Evolutionary conservation across 2,329 filamentous ascomycete species (phyloP).

Genomic region (Cryphonectria japonica): DNA sequence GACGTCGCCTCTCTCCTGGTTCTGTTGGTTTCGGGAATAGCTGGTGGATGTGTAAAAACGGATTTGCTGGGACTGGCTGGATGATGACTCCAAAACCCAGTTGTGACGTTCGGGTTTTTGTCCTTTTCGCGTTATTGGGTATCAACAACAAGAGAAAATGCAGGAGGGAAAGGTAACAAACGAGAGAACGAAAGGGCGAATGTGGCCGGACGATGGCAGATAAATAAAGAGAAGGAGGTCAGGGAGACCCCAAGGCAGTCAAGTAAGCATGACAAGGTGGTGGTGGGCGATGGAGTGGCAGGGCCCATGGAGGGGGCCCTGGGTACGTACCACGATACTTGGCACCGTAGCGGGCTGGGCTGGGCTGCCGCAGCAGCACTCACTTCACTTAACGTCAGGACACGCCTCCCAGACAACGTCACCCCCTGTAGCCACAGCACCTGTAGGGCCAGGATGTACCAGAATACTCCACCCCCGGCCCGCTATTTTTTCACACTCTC

Average conservation of each 20-base stretch:
- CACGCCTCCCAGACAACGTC: constrained; percentile 5
- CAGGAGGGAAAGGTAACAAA: neutral
- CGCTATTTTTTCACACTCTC: constrained; percentile 1
- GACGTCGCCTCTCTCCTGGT: neutral
- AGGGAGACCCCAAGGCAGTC: neutral
- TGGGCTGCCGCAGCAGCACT: neutral
- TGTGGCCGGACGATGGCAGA: neutral
- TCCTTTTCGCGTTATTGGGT: neutral
- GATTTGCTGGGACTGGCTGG: neutral
- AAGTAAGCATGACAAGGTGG: neutral
- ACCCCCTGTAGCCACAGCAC: constrained; percentile 9
- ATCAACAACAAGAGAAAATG: neutral
- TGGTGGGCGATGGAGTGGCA: neutral
- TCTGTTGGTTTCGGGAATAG: neutral
- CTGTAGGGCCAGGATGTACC: neutral
- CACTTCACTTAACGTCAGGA: neutral
- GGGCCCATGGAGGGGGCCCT: neutral
- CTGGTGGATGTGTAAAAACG: neutral
- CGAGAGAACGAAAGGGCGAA: neutral
- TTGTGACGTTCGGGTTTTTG: neutral
- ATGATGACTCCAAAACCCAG: neutral
- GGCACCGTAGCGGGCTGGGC: neutral
- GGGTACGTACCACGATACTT: neutral
- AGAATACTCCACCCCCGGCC: neutral
- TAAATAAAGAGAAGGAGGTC: constrained; percentile 4